Evolutionary conservation across 768 basidiomycete genomes (phyloP).

Genomic region (Mycena capillaripes): DNA sequence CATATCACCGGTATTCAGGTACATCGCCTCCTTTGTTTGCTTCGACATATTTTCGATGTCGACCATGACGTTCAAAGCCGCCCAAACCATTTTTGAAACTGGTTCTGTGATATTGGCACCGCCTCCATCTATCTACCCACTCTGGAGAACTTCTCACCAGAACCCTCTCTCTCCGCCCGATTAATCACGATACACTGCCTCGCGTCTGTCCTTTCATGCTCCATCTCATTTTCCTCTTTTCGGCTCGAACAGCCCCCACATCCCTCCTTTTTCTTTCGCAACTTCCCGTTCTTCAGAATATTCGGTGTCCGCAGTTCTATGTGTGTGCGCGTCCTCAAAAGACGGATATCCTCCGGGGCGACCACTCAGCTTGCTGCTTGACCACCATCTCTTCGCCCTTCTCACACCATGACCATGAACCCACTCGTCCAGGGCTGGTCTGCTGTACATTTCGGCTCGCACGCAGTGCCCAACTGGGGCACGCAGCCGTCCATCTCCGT

Average conservation of each 20-base stretch:
- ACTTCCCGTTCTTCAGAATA: background rate
- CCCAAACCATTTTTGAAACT: background rate
- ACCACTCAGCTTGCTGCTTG: background rate
- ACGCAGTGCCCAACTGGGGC: background rate
- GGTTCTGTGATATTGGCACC: background rate
- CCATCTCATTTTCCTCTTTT: no score
- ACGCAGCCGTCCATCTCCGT: background rate
- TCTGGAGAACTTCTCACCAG: background rate
- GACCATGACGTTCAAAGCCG: no score
- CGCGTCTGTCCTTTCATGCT: background rate
- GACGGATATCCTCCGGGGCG: no score
- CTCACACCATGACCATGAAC: background rate
- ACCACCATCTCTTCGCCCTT: background rate
- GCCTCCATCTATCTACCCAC: background rate
- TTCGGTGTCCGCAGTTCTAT: background rate
- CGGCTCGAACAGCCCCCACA: no score
- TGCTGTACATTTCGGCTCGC: background rate
- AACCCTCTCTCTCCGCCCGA: background rate
- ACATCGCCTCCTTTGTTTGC: no score
- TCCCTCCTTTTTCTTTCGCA: background rate
- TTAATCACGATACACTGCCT: no score
- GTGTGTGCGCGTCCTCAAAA: background rate
- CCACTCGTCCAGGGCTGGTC: slow-evolving; percentile 2
- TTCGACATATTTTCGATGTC: no score
- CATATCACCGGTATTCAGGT: no score